These are phyloP conservation scores for Tilletia horrida DNA, from an alignment of 1,284 basidiomycete genomes.

Conservation along the genomic window DNA sequence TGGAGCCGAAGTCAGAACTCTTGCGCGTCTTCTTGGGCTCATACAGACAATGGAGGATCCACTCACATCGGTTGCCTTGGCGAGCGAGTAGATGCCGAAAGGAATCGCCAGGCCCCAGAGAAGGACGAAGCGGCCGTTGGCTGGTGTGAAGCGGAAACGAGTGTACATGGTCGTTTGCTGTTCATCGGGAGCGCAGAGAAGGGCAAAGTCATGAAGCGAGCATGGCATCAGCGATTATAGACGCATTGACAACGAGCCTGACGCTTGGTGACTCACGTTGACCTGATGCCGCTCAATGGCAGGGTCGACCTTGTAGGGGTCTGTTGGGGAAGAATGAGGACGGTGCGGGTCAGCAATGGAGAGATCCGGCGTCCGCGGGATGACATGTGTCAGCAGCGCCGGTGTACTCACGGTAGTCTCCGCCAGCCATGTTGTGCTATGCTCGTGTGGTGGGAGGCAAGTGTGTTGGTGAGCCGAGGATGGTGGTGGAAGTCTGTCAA, in stretches of 20 bases:
- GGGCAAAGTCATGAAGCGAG: neutral
- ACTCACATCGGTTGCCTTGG: conserved; percentile 43
- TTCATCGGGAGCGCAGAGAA: neutral
- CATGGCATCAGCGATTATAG: neutral
- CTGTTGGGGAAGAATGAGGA: conserved; percentile 21
- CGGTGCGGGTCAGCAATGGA: neutral
- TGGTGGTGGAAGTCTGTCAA: neutral
- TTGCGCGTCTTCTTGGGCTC: neutral
- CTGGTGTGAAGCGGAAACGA: conserved; percentile 43
- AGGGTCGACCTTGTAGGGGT: conserved; percentile 50
- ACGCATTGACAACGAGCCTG: too few species aligned
- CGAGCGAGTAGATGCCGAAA: conserved; percentile 33
- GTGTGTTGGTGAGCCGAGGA: neutral
- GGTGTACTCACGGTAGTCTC: conserved; percentile 13
- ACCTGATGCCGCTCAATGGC: conserved; percentile 49
- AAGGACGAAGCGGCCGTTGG: conserved; percentile 34
- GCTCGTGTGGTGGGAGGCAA: neutral
- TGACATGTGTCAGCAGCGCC: neutral
- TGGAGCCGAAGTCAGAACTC: neutral
- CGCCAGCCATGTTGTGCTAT: conserved; percentile 12
- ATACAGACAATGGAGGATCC: too few species aligned
- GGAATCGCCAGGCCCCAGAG: conserved; percentile 43
- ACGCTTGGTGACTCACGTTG: conserved; percentile 29
- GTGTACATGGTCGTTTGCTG: conserved; percentile 52
- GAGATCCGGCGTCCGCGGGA: neutral